Conservation (phyloP, 257 asterid genomes). For the Nicotiana obtusifolia region DNA sequence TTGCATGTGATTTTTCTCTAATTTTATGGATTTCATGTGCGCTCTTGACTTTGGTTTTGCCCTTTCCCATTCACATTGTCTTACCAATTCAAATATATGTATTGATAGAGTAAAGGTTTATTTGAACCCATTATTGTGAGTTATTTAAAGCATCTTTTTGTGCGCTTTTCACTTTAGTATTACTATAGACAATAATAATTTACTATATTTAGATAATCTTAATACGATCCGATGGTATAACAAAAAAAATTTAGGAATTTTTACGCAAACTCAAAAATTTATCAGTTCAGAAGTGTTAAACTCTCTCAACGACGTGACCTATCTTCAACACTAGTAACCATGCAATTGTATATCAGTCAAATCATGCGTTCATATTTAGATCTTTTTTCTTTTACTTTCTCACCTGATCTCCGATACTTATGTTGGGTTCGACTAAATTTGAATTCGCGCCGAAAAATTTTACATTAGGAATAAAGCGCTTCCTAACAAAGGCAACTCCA, state of each 20-base stretch:
- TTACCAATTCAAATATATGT: background rate
- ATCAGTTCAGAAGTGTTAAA: background rate
- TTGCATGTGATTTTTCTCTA: slow-evolving; percentile 5
- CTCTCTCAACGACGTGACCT: background rate
- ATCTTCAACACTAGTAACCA: background rate
- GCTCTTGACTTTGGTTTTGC: background rate
- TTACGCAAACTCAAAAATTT: too few relatives aligned
- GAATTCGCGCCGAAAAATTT: too few relatives aligned
- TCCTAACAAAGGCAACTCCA: too few relatives aligned
- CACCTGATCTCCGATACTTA: too few relatives aligned
- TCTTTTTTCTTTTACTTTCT: background rate
- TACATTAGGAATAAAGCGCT: too few relatives aligned
- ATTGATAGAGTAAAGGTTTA: too few relatives aligned
- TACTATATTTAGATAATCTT: background rate
- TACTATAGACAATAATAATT: background rate
- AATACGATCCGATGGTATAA: background rate
- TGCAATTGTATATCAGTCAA: background rate
- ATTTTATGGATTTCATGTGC: slow-evolving; percentile 6
- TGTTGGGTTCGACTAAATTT: too few relatives aligned
- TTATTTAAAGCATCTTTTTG: too few relatives aligned
- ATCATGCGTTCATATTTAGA: background rate
- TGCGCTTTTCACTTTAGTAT: background rate
- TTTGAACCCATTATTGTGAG: too few relatives aligned
- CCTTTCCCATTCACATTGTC: background rate
- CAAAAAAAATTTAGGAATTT: background rate